These are phyloP conservation scores for Candida palmyrensis DNA, from an alignment of 805 yeast genomes.

Conservation along the genomic window DNA sequence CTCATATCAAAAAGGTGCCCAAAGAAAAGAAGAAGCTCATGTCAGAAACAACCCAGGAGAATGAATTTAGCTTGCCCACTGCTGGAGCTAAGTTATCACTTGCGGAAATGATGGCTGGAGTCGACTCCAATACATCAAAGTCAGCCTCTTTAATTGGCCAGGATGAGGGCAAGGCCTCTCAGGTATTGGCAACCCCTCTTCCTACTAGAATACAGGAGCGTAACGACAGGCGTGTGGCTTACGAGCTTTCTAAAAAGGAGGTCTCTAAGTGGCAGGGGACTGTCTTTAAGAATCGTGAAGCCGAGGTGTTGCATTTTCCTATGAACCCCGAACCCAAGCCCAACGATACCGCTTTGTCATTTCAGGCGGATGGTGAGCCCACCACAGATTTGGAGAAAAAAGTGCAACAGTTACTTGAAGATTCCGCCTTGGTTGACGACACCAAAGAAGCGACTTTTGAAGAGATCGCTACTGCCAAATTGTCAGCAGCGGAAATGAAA, in stretches of 20 bases:
- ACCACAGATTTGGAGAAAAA: conserved; percentile 62
- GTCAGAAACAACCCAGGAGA: conserved; percentile 55
- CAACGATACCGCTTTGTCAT: conserved; percentile 47
- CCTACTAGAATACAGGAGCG: conserved; percentile 83
- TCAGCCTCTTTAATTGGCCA: conserved; percentile 47
- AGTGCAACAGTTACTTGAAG: conserved; percentile 53
- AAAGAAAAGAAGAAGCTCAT: conserved; percentile 43
- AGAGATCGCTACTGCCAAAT: conserved; percentile 74
- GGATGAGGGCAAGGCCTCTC: conserved; percentile 22
- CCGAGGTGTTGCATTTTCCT: conserved; percentile 82
- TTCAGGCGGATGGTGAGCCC: conserved; percentile 39
- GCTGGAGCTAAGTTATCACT: conserved; percentile 55
- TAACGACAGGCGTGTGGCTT: conserved; percentile 85
- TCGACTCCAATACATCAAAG: conserved; percentile 44
- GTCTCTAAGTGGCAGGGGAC: conserved; percentile 85
- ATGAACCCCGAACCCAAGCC: conserved; percentile 45
- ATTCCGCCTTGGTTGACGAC: conserved; percentile 68
- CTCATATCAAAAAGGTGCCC: conserved; percentile 27
- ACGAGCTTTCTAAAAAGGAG: conserved; percentile 81
- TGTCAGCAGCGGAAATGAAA: conserved; percentile 73
- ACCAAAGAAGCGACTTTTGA: conserved; percentile 80
- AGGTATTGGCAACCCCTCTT: conserved; percentile 70
- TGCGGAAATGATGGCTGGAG: conserved; percentile 70
- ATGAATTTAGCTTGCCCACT: conserved; percentile 65
- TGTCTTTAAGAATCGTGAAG: conserved; percentile 71